Evolutionary conservation across 2,329 filamentous ascomycete species (phyloP).

Genomic region (Catunica adiposa): DNA sequence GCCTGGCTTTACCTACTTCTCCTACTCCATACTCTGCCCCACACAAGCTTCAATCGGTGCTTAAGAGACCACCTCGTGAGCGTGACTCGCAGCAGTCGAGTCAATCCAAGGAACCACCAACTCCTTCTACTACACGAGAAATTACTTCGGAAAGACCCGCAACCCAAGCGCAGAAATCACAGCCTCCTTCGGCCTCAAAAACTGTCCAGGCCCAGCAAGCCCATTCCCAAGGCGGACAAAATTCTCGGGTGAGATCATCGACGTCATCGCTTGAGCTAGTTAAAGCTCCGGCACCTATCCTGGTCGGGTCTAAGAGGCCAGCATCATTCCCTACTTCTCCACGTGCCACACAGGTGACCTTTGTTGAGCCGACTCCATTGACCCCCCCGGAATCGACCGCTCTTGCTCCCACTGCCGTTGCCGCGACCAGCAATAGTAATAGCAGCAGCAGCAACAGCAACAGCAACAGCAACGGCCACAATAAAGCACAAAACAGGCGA

Average conservation of each 20-base stretch:
- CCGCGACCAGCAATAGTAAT: neutral
- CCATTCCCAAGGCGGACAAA: constrained; percentile 8
- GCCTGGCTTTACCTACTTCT: constrained; percentile 17
- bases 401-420: neutral
- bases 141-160: neutral
- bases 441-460: neutral
- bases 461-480: neutral
- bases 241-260: constrained; percentile 18
- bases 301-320: constrained; percentile 20
- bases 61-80: constrained; percentile 10
- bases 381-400: neutral
- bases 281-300: constrained; percentile 12
- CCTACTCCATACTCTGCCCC: constrained; percentile 14
- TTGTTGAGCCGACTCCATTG: constrained; percentile 8
- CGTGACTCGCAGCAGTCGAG: neutral
- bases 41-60: constrained; percentile 9
- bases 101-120: neutral
- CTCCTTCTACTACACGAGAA: neutral
- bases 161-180: neutral
- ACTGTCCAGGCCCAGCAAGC: neutral
- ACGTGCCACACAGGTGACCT: constrained; percentile 10
- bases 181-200: constrained; percentile 1
- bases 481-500: constrained; percentile 10
- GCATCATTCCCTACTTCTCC: constrained; percentile 24
- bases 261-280: constrained; percentile 17